Base-by-base conservation (phyloP, 2,329 filamentous ascomycete genomes). In the Phyllosticta citrichinensis region DNA sequence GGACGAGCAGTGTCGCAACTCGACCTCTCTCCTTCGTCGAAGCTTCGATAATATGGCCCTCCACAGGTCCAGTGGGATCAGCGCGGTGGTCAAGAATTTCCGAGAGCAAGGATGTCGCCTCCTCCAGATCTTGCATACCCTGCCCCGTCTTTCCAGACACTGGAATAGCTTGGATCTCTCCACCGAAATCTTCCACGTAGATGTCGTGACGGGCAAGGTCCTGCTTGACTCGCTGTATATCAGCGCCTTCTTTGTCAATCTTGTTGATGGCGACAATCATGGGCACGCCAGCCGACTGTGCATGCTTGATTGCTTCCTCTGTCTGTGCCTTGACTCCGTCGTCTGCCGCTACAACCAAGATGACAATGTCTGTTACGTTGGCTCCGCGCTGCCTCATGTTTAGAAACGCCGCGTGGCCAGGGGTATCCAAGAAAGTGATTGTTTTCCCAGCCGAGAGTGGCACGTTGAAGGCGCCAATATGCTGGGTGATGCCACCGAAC, bases 201-300 rank as follows among this genome's bases (percentile, higher is more conserved):
- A 99, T 85, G 8, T 89, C 91, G 68, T 96, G 82, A 2, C 85
- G 81, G 9, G 89, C 85, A 24, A 99, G 84, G 72, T 97, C 94
- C 61, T 87, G 81, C 76, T 97, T 97, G 64, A 97, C 92, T 55
- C 85, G 83, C 52, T 97, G 88, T 11, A 91, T 77, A 57, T 91
- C 84, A 5, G 89, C 87, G 63, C 89, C 87, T 63, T 88, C 85
- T 75, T 94, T 96, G 76, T 99, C 94, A 57, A 96, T 84, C 76
- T 99, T 99, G 79, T 94, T 99, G 76, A 97, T 93, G 17, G 95
- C 95, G 57, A 99, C 94, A 62, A 99, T 96, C 56, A 99, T 93
- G 5, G 94, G 93, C 0, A 97, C 94, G 63, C 88, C 87, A 57
- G 94, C 90, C 30, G 83, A 81, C 61, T 87, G 88, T 8, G 94